phyloP scores from a whole-genome alignment of 345 rosid species.

The Euphorbia tirucalli region DNA sequence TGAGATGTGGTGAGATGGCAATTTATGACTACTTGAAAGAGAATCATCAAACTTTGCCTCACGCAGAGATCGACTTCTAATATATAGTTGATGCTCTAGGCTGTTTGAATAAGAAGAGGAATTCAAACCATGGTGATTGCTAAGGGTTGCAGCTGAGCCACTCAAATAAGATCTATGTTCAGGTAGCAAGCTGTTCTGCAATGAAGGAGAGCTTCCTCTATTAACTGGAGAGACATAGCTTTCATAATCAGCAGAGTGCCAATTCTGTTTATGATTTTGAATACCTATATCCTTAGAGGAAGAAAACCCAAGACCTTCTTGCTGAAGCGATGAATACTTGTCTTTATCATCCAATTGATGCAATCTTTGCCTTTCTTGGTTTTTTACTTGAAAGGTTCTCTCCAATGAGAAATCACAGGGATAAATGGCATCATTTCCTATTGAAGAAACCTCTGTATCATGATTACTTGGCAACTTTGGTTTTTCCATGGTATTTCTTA shows the following conservation, averaged over 20 bases:
- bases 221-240: constrained; percentile 36
- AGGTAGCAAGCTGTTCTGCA: constrained; percentile 44
- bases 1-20: constrained; percentile 24
- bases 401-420: constrained; percentile 32
- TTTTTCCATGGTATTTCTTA: constrained; percentile 25
- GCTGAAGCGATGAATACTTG: constrained; percentile 24
- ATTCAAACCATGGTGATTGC: constrained; percentile 26
- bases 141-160: constrained; percentile 27
- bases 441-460: constrained; percentile 26
- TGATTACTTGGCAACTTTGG: constrained; percentile 28
- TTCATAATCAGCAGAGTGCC: constrained; percentile 31
- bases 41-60: constrained; percentile 21
- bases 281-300: constrained; percentile 33
- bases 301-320: constrained; percentile 36
- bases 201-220: constrained; percentile 32
- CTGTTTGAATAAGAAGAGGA: constrained; percentile 28
- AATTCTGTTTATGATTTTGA: constrained; percentile 34
- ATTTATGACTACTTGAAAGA: constrained; percentile 14
- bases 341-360: constrained; percentile 26
- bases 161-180: constrained; percentile 38
- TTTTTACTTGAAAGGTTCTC: constrained; percentile 20
- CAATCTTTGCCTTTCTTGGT: constrained; percentile 28
- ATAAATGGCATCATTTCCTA: constrained; percentile 26
- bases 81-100: constrained; percentile 19
- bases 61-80: constrained; percentile 13